phyloP scores from a whole-genome alignment of 768 basidiomycete genomes.

The Bullera alba region DNA sequence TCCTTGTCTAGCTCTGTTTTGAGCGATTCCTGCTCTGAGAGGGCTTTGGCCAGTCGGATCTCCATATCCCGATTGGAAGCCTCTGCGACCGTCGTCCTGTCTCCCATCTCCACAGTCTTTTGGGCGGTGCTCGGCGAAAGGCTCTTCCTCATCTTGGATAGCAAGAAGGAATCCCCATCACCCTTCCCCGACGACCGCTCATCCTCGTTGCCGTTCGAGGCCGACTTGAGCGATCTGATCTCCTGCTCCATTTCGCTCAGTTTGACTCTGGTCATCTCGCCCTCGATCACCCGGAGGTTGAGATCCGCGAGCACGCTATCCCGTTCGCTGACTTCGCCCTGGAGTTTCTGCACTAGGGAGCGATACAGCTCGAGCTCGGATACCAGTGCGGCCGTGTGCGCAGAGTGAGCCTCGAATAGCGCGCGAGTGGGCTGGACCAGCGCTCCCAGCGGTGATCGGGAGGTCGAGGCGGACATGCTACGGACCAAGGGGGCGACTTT shows the following conservation, averaged over 20 bases:
- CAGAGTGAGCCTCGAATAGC: conserved; percentile 28
- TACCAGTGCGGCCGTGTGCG: conserved; percentile 24
- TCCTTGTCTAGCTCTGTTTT: conserved; percentile 1
- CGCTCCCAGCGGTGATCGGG: background rate
- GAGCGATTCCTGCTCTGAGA: conserved; percentile 11
- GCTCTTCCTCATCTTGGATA: background rate
- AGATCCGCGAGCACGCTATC: conserved; percentile 28
- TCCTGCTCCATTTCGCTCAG: conserved; percentile 10
- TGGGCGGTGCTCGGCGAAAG: background rate
- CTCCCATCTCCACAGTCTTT: conserved; percentile 3
- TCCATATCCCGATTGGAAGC: conserved; percentile 29
- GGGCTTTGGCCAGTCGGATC: conserved; percentile 29
- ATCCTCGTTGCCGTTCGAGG: background rate
- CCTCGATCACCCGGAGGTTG: conserved; percentile 22
- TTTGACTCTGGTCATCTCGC: conserved; percentile 21
- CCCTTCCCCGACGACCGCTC: background rate
- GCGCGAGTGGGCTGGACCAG: conserved; percentile 23
- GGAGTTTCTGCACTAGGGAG: conserved; percentile 17
- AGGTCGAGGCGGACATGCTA: conserved; percentile 4
- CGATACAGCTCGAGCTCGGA: conserved; percentile 28
- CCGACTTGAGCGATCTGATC: background rate
- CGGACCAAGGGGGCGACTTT: background rate
- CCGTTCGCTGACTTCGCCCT: conserved; percentile 30
- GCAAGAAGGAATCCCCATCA: background rate
- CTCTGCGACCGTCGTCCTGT: conserved; percentile 22